Percentiles rank a stretch among this genome's conserved stretches.
phyloP scores from a whole-genome alignment of 2,329 filamentous ascomycete species.

The Beauveria brongniartii region DNA sequence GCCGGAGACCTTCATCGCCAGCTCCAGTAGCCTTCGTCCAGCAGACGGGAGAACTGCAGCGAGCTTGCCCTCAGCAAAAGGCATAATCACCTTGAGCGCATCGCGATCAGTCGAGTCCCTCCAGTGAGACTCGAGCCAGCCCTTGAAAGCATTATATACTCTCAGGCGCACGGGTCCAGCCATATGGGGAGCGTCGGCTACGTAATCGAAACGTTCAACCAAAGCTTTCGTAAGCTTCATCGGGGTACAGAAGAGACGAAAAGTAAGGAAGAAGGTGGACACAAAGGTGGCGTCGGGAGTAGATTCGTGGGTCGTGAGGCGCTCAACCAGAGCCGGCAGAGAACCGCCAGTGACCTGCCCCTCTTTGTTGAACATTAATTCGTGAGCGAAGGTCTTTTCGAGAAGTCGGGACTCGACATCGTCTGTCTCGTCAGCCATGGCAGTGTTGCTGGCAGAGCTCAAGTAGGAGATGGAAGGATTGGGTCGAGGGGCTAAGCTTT shows the following conservation, averaged over 20 bases:
- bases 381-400: slow-evolving; percentile 86
- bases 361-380: slow-evolving; percentile 89
- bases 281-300: slow-evolving; percentile 89
- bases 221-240: slow-evolving; percentile 69
- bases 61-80: slow-evolving; percentile 72
- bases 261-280: slow-evolving; percentile 92
- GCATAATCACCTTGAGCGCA: slow-evolving; percentile 66
- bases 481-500: slow-evolving; percentile 42
- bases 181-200: slow-evolving; percentile 66
- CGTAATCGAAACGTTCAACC: slow-evolving; percentile 89
- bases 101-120: slow-evolving; percentile 69
- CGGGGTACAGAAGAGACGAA: slow-evolving; percentile 84
- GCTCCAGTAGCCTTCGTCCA: slow-evolving; percentile 69
- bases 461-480: slow-evolving; percentile 60
- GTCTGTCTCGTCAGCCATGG: slow-evolving; percentile 64
- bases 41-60: slow-evolving; percentile 62
- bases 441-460: slow-evolving; percentile 57
- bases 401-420: slow-evolving; percentile 78
- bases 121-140: slow-evolving; percentile 97
- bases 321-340: slow-evolving; percentile 83
- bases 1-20: slow-evolving; percentile 69
- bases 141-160: slow-evolving; percentile 95
- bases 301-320: slow-evolving; percentile 84
- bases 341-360: slow-evolving; percentile 91
- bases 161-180: slow-evolving; percentile 76